A percentile compares a stretch with the other conserved stretches of the same genome.
These are phyloP conservation scores for Dothideomycetes sp. DNA, from an alignment of 2,329 filamentous ascomycete species.

Conservation along the genomic window DNA sequence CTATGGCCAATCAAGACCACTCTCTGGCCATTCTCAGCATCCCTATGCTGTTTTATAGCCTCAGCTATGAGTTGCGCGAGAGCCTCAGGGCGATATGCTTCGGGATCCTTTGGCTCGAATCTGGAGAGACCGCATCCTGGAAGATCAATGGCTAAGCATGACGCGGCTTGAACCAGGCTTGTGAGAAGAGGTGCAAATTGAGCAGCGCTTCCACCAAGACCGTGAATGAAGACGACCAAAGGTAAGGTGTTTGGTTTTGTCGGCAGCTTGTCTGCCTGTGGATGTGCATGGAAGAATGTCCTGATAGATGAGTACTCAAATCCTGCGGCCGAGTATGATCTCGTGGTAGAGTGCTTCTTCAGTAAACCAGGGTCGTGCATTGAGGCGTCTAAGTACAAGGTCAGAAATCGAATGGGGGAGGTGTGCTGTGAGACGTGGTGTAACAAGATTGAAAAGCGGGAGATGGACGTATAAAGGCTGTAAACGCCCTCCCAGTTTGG, in stretches of 20 bases:
- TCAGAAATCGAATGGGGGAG: no score
- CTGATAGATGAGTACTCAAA: conserved; percentile 66
- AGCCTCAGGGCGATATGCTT: conserved; percentile 68
- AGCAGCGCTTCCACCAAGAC: conserved; percentile 80
- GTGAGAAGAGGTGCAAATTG: conserved; percentile 77
- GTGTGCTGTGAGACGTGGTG: no score
- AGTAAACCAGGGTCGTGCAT: conserved; percentile 68
- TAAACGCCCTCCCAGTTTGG: no score
- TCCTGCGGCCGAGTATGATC: conserved; percentile 53
- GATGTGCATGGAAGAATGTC: conserved; percentile 73
- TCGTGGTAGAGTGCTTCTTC: conserved; percentile 60
- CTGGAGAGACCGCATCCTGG: conserved; percentile 78
- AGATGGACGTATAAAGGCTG: no score
- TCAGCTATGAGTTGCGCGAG: conserved; percentile 63
- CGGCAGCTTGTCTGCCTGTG: conserved; percentile 72
- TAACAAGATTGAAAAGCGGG: no score
- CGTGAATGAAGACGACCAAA: conserved; percentile 82
- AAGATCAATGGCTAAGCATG: conserved; percentile 79
- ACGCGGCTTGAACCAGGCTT: conserved; percentile 70
- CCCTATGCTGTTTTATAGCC: conserved; percentile 63
- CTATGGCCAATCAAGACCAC: conserved; percentile 80
- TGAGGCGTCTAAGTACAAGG: conserved; percentile 29
- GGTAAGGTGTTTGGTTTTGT: conserved; percentile 63
- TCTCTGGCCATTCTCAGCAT: conserved; percentile 51
- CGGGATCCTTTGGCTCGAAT: conserved; percentile 60